phyloP scores from a whole-genome alignment of 2,329 filamentous ascomycete genomes.

The Colletotrichum lindemuthianum region DNA sequence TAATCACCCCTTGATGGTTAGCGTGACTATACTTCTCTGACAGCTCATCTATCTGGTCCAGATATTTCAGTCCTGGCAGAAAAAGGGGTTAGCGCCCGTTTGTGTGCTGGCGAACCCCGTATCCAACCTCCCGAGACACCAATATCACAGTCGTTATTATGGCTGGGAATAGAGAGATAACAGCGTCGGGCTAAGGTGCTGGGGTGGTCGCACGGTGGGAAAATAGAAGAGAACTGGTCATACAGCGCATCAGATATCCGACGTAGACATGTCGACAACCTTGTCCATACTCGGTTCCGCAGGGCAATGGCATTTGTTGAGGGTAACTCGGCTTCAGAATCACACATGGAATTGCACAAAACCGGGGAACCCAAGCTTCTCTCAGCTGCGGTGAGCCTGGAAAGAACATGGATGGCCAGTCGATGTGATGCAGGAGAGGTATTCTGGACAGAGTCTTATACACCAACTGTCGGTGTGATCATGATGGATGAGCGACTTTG shows the following conservation, averaged over 20 bases:
- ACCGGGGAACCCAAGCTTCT: slow-evolving; percentile 5
- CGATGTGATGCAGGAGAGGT: background rate
- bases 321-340: background rate
- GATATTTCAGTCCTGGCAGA: background rate
- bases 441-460: background rate
- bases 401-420: slow-evolving; percentile 16
- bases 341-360: background rate
- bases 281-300: slow-evolving; percentile 11
- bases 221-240: background rate
- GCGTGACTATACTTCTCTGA: background rate
- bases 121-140: slow-evolving; percentile 1
- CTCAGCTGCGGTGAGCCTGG: slow-evolving; percentile 5
- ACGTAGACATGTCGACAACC: background rate
- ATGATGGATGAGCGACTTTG: too few species aligned
- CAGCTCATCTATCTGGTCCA: background rate
- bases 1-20: background rate
- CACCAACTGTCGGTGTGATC: too few species aligned
- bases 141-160: background rate
- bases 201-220: background rate
- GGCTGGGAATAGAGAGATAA: slow-evolving; percentile 6
- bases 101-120: background rate
- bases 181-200: slow-evolving; percentile 1
- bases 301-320: background rate
- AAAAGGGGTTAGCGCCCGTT: slow-evolving; percentile 22
- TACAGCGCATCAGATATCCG: slow-evolving; percentile 2